Percentiles rank a stretch among this genome's conserved stretches.
phyloP scores from a whole-genome alignment of 2,329 filamentous ascomycete species.

The Pseudofabraea citricarpa region DNA sequence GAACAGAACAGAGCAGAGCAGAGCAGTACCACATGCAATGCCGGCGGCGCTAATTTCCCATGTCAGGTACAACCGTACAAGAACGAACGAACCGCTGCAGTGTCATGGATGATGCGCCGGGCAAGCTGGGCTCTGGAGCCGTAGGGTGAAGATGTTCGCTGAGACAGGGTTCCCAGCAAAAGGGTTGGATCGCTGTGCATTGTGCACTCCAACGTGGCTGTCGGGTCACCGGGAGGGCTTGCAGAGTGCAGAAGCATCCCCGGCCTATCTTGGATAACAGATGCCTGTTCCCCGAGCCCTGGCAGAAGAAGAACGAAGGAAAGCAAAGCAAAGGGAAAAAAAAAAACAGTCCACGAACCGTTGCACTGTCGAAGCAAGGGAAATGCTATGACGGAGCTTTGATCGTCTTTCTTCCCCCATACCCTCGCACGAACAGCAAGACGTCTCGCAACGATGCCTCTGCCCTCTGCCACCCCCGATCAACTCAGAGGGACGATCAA shows the following conservation, averaged over 20 bases:
- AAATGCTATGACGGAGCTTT: too few relatives aligned
- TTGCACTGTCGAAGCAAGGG: too few relatives aligned
- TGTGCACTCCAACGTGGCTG: neutral
- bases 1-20: neutral
- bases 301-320: too few relatives aligned
- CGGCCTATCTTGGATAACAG: neutral
- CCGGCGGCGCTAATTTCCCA: slow-evolving; percentile 1
- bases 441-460: too few relatives aligned
- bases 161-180: neutral
- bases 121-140: neutral
- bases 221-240: slow-evolving; percentile 1
- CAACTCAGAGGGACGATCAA: neutral
- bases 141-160: neutral
- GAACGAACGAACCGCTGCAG: slow-evolving; percentile 1
- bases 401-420: too few relatives aligned
- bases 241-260: too few relatives aligned
- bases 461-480: too few relatives aligned
- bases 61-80: too few relatives aligned
- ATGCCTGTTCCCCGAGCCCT: neutral
- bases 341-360: too few relatives aligned
- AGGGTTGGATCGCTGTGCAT: neutral
- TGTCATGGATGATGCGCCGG: neutral
- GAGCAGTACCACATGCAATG: slow-evolving; percentile 1
- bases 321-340: too few relatives aligned
- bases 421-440: too few relatives aligned